Base-by-base conservation (phyloP, 1,284 basidiomycete species). In the Sphaerobolus stellatus region DNA sequence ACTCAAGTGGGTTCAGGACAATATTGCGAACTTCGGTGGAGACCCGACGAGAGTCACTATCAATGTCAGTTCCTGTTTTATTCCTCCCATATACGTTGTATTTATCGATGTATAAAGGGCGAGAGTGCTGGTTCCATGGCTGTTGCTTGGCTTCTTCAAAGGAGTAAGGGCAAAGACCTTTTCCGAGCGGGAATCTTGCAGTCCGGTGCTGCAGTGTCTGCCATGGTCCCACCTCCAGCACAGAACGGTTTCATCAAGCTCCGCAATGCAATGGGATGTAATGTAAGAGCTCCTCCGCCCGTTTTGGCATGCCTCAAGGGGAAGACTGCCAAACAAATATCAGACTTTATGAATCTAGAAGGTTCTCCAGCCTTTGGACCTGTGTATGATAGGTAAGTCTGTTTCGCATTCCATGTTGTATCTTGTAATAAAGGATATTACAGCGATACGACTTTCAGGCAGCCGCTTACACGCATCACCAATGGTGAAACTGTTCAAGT, bases 1-100 rank as follows among this genome's bases (percentile, higher is more conserved):
- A 0, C 62, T 81, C 5, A 59, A 76, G 60, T 81, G 79, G 79
- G 70, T 81, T 0, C 74, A 78, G 55, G 61, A 64, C 1, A 78
- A 81, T 56, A 80, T 81, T 44, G 67, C 58, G 2, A 57, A 60
- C 0, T 61, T 59, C 40, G 58, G 59, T 34, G 59, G 59, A 25
- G 52, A 61, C 46, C 49, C 51, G 16, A 41, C 3, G n/a, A 38
- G 34, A 38, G 58, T 61, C 14, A 61, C 58, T 13, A 46, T 61
- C 16, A 58, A 57, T 54, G 55, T 60, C 29, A n/a, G 52, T 51
- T 25, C 18, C 4, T 2, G 27, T 24, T 3, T 38, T n/a, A n/a
- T n/a, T n/a, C 24, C 22, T n/a, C 5, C 11, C 31, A 3, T 22
- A 27, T 25, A 16, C 16, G 9, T 14, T 44, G n/a, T 4, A 6